Evolutionary conservation across 164 flowering plant species (phyloP).

Genomic region (Magnolia sinica): DNA sequence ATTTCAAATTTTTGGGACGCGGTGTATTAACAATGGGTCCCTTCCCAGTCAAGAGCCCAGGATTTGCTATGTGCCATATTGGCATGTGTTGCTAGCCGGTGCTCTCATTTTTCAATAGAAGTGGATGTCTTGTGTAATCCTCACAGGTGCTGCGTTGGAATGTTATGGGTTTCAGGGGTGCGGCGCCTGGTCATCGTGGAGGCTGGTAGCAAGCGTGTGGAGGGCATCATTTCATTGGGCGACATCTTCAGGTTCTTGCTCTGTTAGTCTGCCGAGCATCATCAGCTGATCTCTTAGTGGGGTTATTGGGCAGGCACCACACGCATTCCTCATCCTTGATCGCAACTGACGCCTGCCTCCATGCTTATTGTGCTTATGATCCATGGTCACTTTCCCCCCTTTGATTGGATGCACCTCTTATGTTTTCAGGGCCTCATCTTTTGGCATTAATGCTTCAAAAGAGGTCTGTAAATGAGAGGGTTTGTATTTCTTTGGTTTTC

Average conservation of each 20-base stretch:
- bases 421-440: constrained; percentile 3
- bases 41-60: too few relatives aligned
- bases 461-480: constrained; percentile 8
- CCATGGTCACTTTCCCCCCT: not conserved
- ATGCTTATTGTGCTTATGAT: not conserved
- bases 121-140: not conserved
- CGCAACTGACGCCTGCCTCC: not conserved
- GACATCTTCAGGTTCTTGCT: constrained; percentile 78
- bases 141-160: not conserved
- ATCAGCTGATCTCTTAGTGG: not conserved
- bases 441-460: not conserved
- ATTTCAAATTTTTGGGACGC: too few relatives aligned
- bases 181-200: constrained; percentile 81
- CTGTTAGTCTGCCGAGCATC: constrained; percentile 30
- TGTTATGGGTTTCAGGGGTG: constrained; percentile 52
- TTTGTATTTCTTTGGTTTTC: not conserved
- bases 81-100: not conserved
- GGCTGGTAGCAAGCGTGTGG: constrained; percentile 93
- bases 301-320: not conserved
- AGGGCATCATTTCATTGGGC: constrained; percentile 73
- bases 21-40: too few relatives aligned
- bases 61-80: not conserved
- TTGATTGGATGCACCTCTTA: constrained; percentile 3
- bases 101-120: not conserved
- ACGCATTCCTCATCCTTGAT: not conserved